These are phyloP conservation scores for Myriosclerotinia duriaeana DNA, from an alignment of 2,329 filamentous ascomycete species.

Conservation along the genomic window DNA sequence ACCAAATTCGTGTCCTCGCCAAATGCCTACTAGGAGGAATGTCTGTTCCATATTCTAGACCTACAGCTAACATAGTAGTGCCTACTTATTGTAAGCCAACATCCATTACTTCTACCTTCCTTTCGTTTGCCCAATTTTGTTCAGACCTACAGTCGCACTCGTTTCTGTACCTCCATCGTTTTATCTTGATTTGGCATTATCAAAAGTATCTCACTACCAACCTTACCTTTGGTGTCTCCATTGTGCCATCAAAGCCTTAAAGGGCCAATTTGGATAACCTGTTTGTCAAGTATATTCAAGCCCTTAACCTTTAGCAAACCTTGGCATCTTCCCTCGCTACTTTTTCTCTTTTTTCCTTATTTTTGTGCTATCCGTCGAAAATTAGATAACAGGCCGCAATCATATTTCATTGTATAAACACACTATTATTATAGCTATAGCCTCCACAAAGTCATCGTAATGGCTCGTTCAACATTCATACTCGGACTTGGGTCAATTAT, in stretches of 20 bases:
- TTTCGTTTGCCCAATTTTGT: constrained; percentile 11
- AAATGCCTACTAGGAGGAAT: constrained; percentile 1
- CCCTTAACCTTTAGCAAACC: constrained; percentile 6
- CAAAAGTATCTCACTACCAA: background rate
- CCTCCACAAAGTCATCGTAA: background rate
- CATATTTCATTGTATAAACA: background rate
- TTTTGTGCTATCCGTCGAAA: background rate
- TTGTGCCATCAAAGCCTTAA: constrained; percentile 1
- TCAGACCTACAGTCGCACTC: constrained; percentile 2
- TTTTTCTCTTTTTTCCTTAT: background rate
- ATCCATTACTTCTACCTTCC: constrained; percentile 7
- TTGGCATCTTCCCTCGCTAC: background rate
- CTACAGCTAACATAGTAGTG: constrained; percentile 4
- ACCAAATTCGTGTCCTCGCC: constrained; percentile 9
- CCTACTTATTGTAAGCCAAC: constrained; percentile 15
- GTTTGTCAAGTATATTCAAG: background rate
- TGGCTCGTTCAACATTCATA: constrained; percentile 12
- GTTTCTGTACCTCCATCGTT: constrained; percentile 2
- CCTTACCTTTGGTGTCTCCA: background rate
- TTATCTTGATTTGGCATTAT: background rate
- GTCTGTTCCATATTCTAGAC: constrained; percentile 8
- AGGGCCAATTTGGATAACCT: background rate
- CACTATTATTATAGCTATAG: background rate
- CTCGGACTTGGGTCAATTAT: constrained; percentile 6
- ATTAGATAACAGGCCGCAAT: background rate